A percentile compares a stretch with the other conserved stretches of the same genome.
These are phyloP conservation scores for Malassezia slooffiae DNA, from an alignment of 1,284 basidiomycete species.

Conservation along the genomic window DNA sequence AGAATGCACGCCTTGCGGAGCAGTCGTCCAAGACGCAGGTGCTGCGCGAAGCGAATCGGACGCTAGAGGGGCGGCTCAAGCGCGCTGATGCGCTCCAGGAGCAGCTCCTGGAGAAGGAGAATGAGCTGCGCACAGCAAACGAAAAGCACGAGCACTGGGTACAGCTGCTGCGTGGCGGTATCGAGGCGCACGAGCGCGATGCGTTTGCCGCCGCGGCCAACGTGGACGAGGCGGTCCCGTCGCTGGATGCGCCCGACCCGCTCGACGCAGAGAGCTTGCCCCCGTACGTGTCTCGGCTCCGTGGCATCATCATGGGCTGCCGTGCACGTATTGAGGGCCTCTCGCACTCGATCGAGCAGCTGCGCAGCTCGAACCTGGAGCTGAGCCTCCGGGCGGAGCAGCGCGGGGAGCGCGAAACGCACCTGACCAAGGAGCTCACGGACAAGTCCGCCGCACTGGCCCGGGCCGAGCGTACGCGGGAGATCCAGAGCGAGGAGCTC, in stretches of 20 bases:
- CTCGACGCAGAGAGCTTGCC: constrained; percentile 21
- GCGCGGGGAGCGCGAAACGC: constrained; percentile 22
- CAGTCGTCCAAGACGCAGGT: constrained; percentile 23
- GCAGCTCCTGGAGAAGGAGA: constrained; percentile 22
- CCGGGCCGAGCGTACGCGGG: constrained; percentile 8
- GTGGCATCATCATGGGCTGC: constrained; percentile 24
- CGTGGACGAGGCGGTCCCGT: constrained; percentile 7
- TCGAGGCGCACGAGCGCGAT: constrained; percentile 9
- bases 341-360: constrained; percentile 14
- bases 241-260: constrained; percentile 5
- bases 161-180: constrained; percentile 6
- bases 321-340: constrained; percentile 20
- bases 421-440: constrained; percentile 28
- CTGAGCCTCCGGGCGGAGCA: constrained; percentile 25
- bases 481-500: constrained; percentile 20
- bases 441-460: constrained; percentile 25
- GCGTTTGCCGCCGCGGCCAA: constrained; percentile 24
- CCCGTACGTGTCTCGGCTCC: constrained; percentile 21
- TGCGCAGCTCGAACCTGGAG: constrained; percentile 16
- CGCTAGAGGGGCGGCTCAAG: constrained; percentile 26
- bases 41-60: constrained; percentile 36
- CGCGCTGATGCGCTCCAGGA: constrained; percentile 22
- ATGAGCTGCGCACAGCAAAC: constrained; percentile 27
- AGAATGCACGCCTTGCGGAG: constrained; percentile 21
- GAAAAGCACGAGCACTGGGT: constrained; percentile 22